These are phyloP conservation scores for Encephalitozoon intestinalis DNA, from an alignment of 371 early-diverging fungal species.

Conservation along the genomic window DNA sequence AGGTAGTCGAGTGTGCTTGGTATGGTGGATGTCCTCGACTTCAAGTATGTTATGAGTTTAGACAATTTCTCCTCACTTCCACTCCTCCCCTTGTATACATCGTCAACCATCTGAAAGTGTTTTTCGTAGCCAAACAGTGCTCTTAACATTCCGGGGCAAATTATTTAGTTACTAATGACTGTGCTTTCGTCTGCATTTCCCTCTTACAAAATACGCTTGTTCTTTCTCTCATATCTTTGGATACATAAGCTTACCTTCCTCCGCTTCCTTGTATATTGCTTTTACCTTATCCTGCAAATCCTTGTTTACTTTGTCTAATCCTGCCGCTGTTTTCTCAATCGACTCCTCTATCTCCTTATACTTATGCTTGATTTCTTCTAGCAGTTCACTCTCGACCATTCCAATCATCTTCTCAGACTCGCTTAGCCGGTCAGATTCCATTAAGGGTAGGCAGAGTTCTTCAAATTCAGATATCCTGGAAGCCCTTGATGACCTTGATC, in stretches of 20 bases:
- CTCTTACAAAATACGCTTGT: not conserved
- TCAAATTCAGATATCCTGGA: not conserved
- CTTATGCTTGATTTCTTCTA: not conserved
- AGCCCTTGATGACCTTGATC: not conserved
- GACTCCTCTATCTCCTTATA: not conserved
- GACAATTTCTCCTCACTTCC: not conserved
- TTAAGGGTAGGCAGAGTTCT: not conserved
- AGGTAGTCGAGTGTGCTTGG: not conserved
- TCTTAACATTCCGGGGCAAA: not conserved
- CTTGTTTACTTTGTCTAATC: too few relatives aligned
- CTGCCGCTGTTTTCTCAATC: not conserved
- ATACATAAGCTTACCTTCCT: not conserved
- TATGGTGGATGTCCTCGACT: not conserved
- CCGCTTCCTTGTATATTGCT: not conserved
- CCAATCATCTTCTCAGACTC: not conserved
- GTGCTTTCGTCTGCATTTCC: not conserved
- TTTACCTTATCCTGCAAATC: not conserved
- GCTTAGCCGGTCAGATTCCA: not conserved
- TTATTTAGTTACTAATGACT: not conserved
- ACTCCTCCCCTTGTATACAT: not conserved
- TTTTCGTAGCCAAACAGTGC: slow-evolving; percentile 4
- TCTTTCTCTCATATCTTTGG: not conserved
- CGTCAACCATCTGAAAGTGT: not conserved
- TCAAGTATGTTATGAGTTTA: not conserved
- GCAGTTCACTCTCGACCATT: not conserved